Evolutionary conservation across 129 eudicot genomes (phyloP).

Genomic region (Flaveria linearis): DNA sequence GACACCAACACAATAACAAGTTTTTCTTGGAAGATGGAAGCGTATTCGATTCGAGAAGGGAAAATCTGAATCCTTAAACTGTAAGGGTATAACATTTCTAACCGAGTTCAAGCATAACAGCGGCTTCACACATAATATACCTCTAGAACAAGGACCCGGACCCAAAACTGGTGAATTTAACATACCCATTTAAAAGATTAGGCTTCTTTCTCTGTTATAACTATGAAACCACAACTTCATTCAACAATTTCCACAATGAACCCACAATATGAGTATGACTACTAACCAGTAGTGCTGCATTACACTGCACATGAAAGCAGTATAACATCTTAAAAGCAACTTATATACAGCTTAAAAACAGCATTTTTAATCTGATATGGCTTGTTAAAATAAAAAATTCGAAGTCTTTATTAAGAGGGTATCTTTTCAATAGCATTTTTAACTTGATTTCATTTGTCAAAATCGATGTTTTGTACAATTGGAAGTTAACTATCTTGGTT

Average conservation of each 20-base stretch:
- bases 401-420: not conserved
- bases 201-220: conserved; percentile 5
- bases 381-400: not conserved
- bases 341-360: not conserved
- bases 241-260: not conserved
- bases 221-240: conserved; percentile 13
- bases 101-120: conserved; percentile 18
- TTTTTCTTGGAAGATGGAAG: conserved; percentile 20
- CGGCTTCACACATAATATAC: conserved; percentile 19
- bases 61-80: conserved; percentile 9
- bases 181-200: conserved; percentile 3
- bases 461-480: not conserved
- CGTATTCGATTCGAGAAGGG: conserved; percentile 19
- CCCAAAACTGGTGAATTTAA: no score
- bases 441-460: not conserved
- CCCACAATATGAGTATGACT: not conserved
- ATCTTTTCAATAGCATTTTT: not conserved
- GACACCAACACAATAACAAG: conserved; percentile 5
- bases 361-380: not conserved
- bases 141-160: conserved; percentile 19
- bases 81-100: conserved; percentile 14
- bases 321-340: not conserved
- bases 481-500: not conserved
- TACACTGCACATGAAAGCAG: not conserved
- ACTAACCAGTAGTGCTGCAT: no score